Base-by-base conservation (phyloP, 176 grass and related monocot species). In the Raddia distichophylla region DNA sequence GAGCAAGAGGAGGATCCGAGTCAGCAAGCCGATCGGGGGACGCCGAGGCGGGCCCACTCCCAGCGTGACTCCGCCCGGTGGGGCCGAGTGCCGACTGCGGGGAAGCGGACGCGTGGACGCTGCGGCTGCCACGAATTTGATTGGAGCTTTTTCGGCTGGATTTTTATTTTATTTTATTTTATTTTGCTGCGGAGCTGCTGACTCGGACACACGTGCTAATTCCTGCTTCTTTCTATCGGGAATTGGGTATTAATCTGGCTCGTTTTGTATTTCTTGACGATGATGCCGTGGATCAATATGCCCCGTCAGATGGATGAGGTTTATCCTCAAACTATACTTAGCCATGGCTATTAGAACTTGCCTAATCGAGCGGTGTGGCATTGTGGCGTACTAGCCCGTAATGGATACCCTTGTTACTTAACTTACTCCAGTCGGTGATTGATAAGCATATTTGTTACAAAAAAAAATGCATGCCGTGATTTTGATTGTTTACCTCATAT, bases 141-240 rank as follows among this genome's bases (percentile, higher is more conserved):
- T 1, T 6, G 3, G 73, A 45, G 67, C 0, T 40, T 40, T 40
- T 40, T 40, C 27, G 27, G 27, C 0, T 1, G 37, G 3, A 40
- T 2, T 40, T 40, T 2, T 40, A 0, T 40, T 40, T 40, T 40
- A 1, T 40, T 40, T 48, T n/a, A n/a, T n/a, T n/a, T n/a, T n/a
- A n/a, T n/a, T 47, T 27, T 13, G 76, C 4, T 3, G 27, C 2
- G 75, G 4, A 9, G 18, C n/a, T 50, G 87, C 58, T 85, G 77
- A 85, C 77, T 51, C 64, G 77, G 77, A 84, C 7, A 53, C 82
- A 64, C 82, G 87, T 80, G 60, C 48, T 62, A 5, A 50, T 61
- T 32, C 34, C 16, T 10, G 1, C 59, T 7, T 10, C 17, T 18
- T 52, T n/a, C 37, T 17, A 5, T 32, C 16, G 11, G 49, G 9